These are phyloP conservation scores for Entomortierella beljakovae DNA, from an alignment of 192 early-diverging fungal genomes.

Conservation along the genomic window DNA sequence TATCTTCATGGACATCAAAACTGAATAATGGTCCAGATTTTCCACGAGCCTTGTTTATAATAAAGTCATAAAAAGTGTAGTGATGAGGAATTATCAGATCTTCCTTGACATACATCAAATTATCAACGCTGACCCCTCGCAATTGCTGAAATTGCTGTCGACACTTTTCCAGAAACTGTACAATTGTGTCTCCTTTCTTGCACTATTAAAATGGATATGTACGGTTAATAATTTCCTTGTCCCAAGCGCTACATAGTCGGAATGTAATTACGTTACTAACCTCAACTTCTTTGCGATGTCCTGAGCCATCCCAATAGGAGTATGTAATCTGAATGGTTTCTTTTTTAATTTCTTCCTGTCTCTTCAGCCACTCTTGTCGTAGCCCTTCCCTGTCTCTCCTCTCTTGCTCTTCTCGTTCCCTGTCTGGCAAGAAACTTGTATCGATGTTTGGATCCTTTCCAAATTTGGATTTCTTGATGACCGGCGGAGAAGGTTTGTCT, in stretches of 20 bases:
- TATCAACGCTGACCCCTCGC: slow-evolving; percentile 83
- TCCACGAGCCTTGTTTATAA: slow-evolving; percentile 93
- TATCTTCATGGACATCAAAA: slow-evolving; percentile 96
- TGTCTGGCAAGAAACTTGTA: slow-evolving; percentile 93
- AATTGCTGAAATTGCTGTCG: slow-evolving; percentile 87
- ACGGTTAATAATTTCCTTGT: not conserved
- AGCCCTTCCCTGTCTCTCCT: slow-evolving; percentile 77
- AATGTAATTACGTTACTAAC: slow-evolving; percentile 26
- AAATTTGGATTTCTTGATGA: slow-evolving; percentile 62
- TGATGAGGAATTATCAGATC: slow-evolving; percentile 97
- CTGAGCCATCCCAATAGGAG: slow-evolving; percentile 97
- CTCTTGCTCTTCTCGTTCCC: slow-evolving; percentile 87
- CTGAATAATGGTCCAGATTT: slow-evolving; percentile 95
- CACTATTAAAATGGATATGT: slow-evolving; percentile 54
- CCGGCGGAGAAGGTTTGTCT: slow-evolving; percentile 14
- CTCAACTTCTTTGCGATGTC: slow-evolving; percentile 85
- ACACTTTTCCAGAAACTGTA: slow-evolving; percentile 86
- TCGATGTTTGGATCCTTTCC: slow-evolving; percentile 92
- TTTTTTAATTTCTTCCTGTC: slow-evolving; percentile 87
- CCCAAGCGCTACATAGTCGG: not conserved
- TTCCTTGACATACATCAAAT: slow-evolving; percentile 93
- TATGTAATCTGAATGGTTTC: slow-evolving; percentile 90
- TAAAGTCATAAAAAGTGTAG: slow-evolving; percentile 95
- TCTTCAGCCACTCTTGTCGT: slow-evolving; percentile 82
- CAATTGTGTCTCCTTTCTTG: slow-evolving; percentile 88